phyloP scores from a whole-genome alignment of 2,329 filamentous ascomycete genomes.

The Diplodia scrobiculata region DNA sequence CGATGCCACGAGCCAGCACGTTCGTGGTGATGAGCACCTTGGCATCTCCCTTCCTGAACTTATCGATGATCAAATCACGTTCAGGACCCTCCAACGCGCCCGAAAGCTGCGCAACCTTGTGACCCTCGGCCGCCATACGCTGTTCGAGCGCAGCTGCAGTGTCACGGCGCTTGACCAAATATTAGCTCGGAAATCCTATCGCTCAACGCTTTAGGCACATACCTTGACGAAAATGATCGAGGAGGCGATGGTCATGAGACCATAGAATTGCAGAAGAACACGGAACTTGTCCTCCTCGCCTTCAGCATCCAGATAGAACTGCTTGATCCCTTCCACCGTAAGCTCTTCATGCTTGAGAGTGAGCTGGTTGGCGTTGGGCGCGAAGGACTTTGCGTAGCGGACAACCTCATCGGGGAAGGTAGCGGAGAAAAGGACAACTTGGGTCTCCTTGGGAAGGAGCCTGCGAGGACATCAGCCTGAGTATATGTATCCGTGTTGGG shows the following conservation, averaged over 20 bases:
- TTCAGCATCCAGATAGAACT: slow-evolving; percentile 94
- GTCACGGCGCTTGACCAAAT: slow-evolving; percentile 66
- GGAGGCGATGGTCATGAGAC: slow-evolving; percentile 91
- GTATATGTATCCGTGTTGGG: neutral
- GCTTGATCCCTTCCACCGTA: slow-evolving; percentile 94
- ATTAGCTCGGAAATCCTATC: slow-evolving; percentile 9
- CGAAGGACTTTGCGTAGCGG: slow-evolving; percentile 79
- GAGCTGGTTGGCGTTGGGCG: slow-evolving; percentile 81
- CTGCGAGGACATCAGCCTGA: slow-evolving; percentile 52
- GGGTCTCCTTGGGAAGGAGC: slow-evolving; percentile 71
- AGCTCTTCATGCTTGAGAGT: slow-evolving; percentile 87
- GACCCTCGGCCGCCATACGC: slow-evolving; percentile 84
- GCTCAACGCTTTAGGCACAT: slow-evolving; percentile 36
- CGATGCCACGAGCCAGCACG: slow-evolving; percentile 92
- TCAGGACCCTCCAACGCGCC: slow-evolving; percentile 81
- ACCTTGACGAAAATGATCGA: slow-evolving; percentile 98
- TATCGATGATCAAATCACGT: slow-evolving; percentile 80
- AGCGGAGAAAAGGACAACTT: slow-evolving; percentile 92
- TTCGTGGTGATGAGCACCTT: slow-evolving; percentile 99
- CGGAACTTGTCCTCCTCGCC: slow-evolving; percentile 81
- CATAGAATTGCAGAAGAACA: slow-evolving; percentile 88
- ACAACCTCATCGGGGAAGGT: slow-evolving; percentile 88
- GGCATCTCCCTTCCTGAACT: slow-evolving; percentile 81
- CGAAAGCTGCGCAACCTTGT: slow-evolving; percentile 87
- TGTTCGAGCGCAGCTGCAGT: slow-evolving; percentile 83